Evolutionary conservation across 805 yeast species (phyloP).

Genomic region (Sugiyamaella mastotermitis): DNA sequence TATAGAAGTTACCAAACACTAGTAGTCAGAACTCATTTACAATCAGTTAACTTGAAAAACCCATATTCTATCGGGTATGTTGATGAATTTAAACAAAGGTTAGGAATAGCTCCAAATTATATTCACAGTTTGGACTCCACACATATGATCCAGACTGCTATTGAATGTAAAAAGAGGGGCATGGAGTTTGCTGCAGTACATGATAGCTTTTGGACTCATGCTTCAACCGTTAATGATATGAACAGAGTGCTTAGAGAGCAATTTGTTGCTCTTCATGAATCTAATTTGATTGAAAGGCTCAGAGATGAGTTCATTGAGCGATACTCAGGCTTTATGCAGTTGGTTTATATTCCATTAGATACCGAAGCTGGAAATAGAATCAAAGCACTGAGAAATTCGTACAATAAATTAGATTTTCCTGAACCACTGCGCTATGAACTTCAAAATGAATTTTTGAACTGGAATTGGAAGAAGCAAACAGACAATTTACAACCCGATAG

Average conservation of each 20-base stretch:
- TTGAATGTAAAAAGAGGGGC: conserved; percentile 51
- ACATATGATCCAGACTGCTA: conserved; percentile 87
- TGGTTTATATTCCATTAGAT: conserved; percentile 46
- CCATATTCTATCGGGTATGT: conserved; percentile 79
- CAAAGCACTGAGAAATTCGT: neutral
- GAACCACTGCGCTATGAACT: too few relatives aligned
- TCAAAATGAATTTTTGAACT: too few relatives aligned
- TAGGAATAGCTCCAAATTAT: conserved; percentile 92
- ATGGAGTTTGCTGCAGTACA: conserved; percentile 89
- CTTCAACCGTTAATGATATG: conserved; percentile 69
- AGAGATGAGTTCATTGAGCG: conserved; percentile 74
- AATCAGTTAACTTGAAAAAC: conserved; percentile 76
- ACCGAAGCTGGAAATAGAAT: too few relatives aligned
- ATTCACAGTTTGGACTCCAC: conserved; percentile 95
- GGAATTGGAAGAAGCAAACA: too few relatives aligned
- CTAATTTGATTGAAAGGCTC: conserved; percentile 60
- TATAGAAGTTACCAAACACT: conserved; percentile 62
- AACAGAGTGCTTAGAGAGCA: conserved; percentile 64
- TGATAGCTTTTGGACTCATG: conserved; percentile 98
- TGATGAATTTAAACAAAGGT: conserved; percentile 77
- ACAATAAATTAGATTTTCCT: neutral
- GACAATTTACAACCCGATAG: too few relatives aligned
- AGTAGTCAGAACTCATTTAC: conserved; percentile 70
- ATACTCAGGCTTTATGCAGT: conserved; percentile 62
- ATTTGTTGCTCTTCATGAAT: conserved; percentile 70